Evolutionary conservation across 2,329 filamentous ascomycete genomes (phyloP).

Genomic region (Diaporthe vaccinii): DNA sequence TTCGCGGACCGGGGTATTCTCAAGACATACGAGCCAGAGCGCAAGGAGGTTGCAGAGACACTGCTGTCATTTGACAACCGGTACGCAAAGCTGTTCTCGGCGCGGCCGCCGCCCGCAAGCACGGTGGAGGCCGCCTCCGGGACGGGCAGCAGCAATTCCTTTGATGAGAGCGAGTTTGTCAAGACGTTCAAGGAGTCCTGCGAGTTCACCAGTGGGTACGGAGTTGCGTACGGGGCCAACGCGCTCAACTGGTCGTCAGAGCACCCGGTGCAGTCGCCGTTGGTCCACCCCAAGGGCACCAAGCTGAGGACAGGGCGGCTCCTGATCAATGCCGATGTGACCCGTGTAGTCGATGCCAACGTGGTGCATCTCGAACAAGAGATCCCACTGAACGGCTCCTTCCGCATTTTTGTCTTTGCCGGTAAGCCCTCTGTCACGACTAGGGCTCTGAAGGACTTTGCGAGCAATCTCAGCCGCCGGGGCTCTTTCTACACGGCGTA

Average conservation of each 20-base stretch:
- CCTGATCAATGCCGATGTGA: slow-evolving; percentile 84
- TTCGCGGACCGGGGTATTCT: slow-evolving; percentile 83
- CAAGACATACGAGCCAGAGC: slow-evolving; percentile 88
- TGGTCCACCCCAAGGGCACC: slow-evolving; percentile 76
- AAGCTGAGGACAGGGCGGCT: slow-evolving; percentile 81
- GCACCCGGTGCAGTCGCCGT: slow-evolving; percentile 78
- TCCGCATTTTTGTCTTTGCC: slow-evolving; percentile 89
- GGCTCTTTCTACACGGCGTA: slow-evolving; percentile 81
- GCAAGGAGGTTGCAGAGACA: slow-evolving; percentile 86
- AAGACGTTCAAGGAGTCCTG: slow-evolving; percentile 92
- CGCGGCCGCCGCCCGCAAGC: slow-evolving; percentile 78
- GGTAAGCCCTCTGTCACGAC: slow-evolving; percentile 73
- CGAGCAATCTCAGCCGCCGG: slow-evolving; percentile 72
- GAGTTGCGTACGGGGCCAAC: slow-evolving; percentile 87
- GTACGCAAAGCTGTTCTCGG: slow-evolving; percentile 91
- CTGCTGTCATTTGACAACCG: slow-evolving; percentile 89
- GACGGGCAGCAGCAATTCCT: slow-evolving; percentile 22
- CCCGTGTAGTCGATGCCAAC: slow-evolving; percentile 89
- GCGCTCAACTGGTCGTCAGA: slow-evolving; percentile 83
- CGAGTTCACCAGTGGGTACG: slow-evolving; percentile 94
- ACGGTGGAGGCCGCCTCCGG: slow-evolving; percentile 78
- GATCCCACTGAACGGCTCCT: slow-evolving; percentile 88
- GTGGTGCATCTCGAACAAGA: slow-evolving; percentile 92
- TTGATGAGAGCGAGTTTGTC: slow-evolving; percentile 83
- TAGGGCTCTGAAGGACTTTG: slow-evolving; percentile 78